These are phyloP conservation scores for Paxillus involutus DNA, from an alignment of 768 basidiomycete species.

Conservation along the genomic window DNA sequence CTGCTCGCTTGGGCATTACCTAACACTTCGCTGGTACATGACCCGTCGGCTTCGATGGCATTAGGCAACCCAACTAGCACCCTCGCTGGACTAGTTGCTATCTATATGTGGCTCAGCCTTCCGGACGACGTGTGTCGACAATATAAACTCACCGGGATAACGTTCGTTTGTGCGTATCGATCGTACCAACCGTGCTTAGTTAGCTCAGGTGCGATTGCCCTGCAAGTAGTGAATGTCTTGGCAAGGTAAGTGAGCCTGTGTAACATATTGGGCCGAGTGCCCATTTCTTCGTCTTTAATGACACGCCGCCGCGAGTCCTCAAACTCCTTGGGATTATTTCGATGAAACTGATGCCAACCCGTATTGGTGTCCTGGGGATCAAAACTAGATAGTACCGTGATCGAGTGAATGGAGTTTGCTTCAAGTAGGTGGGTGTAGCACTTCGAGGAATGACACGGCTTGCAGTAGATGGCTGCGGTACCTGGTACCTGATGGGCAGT, in stretches of 20 bases:
- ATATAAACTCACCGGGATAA: slow-evolving; percentile 23
- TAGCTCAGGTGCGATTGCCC: slow-evolving; percentile 40
- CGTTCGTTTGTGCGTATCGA: slow-evolving; percentile 19
- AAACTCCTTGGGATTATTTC: slow-evolving; percentile 16
- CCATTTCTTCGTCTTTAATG: slow-evolving; percentile 36
- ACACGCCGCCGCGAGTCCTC: slow-evolving; percentile 7
- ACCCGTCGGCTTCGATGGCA: slow-evolving; percentile 2
- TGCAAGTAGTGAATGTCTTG: slow-evolving; percentile 45
- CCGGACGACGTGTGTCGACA: not conserved
- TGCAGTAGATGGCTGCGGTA: slow-evolving; percentile 33
- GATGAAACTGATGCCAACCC: slow-evolving; percentile 38
- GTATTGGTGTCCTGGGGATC: slow-evolving; percentile 14
- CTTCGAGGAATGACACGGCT: slow-evolving; percentile 32
- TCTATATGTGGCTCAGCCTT: slow-evolving; percentile 12
- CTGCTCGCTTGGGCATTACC: slow-evolving; percentile 2
- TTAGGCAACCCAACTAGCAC: slow-evolving; percentile 13
- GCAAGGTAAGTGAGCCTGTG: slow-evolving; percentile 47
- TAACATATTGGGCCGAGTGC: slow-evolving; percentile 31
- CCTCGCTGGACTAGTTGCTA: slow-evolving; percentile 13
- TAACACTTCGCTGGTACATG: not conserved
- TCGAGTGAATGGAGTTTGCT: slow-evolving; percentile 34
- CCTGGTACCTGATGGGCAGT: slow-evolving; percentile 15
- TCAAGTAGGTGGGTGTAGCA: slow-evolving; percentile 40
- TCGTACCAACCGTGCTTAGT: slow-evolving; percentile 69
- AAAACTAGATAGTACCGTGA: slow-evolving; percentile 32